Evolutionary conservation across 2,329 filamentous ascomycete species (phyloP), one percentile per base, ranked within the genome.

Genomic region (Penicillium thymicola): DNA sequence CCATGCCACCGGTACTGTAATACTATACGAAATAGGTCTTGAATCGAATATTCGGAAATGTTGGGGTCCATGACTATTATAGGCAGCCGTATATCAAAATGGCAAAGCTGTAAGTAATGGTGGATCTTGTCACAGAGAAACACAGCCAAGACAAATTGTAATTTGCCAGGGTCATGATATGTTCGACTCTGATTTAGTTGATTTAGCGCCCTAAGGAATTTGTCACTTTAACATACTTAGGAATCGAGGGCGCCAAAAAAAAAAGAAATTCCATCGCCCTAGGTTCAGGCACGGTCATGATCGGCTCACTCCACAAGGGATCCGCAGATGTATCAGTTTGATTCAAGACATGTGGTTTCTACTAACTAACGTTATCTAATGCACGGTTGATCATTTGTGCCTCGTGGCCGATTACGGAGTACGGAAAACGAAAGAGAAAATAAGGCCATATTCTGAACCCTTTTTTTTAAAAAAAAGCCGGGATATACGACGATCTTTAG

Each of bases 291-390:
- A 52, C 40, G 37, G 18, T 23, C 21, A 28, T 43, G 53, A 55
- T 55, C 46, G 46, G 11, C 45, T 43, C 38, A 38, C 46, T 44
- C 52, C 53, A 43, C 46, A 44, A 16, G 41, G 48, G 48, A 52
- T 56, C 54, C 48, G 54, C 48, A 52, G 10, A 18, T 38, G 32
- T 27, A 55, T 32, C 36, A 43, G 3, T 37, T 36, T 36, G 49
- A 30, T 46, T 21, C 10, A 51, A 40, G 28, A 55, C 18, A 48
- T 53, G 27, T 54, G 10, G 38, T 28, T 36, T 44, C 47, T 40
- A 23, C 53, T 42, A 21, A 34, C 53, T 41, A 27, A 27, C 27
- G n/a, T n/a, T 28, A 28, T n/a, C 21, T 21, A 27, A 28, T 30
- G 23, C 23, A 51, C n/a, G 28, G 49, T 32, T 45, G 40, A 44